Conservation (phyloP, 305 asterid genomes). For the Fraxinus latifolia region DNA sequence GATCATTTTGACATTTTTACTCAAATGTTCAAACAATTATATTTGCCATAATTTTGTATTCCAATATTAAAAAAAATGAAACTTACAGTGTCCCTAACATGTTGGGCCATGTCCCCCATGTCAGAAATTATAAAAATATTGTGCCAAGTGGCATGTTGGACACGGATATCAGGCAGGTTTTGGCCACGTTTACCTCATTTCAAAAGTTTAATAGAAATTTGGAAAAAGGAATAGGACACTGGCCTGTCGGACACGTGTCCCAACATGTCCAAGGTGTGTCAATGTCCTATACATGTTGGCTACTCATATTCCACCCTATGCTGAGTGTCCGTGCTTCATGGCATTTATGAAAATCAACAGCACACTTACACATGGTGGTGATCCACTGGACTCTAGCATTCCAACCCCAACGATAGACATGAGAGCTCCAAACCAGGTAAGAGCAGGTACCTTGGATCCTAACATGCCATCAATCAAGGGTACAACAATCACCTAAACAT, state of each 20-base stretch:
- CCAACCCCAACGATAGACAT: conserved; percentile 63
- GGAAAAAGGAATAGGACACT: neutral
- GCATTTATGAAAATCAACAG: neutral
- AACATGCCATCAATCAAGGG: conserved; percentile 75
- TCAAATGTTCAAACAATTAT: neutral
- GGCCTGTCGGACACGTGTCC: neutral
- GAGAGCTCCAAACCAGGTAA: conserved; percentile 79
- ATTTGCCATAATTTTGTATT: neutral
- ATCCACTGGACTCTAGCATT: conserved; percentile 80
- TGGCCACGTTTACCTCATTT: neutral
- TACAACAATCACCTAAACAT: conserved; percentile 70
- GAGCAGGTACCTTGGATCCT: conserved; percentile 62
- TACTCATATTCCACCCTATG: neutral
- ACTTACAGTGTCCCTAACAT: neutral
- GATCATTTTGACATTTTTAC: neutral
- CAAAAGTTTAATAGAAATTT: neutral
- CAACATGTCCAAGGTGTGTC: neutral
- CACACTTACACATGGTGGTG: conserved; percentile 71
- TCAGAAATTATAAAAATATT: neutral
- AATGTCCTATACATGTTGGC: neutral
- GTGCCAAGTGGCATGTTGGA: neutral
- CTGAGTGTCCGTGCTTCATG: neutral
- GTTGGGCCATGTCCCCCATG: neutral
- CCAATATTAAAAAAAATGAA: neutral
- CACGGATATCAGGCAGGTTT: neutral